These are phyloP conservation scores for Chlorella sp. DNA, from an alignment of 139 green algal genomes.

Conservation along the genomic window DNA sequence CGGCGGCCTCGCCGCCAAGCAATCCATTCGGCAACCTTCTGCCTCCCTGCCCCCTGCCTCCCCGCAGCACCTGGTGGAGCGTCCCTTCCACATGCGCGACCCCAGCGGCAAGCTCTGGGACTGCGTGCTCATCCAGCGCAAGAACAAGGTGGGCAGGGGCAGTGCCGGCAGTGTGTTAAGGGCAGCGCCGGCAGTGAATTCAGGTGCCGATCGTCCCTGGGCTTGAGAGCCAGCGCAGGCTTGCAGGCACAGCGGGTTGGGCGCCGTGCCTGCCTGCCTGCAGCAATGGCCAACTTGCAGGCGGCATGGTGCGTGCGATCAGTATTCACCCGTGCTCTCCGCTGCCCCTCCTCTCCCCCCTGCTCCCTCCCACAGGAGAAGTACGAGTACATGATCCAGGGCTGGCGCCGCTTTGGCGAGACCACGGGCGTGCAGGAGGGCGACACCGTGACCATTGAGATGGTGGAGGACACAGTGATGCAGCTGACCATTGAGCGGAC, in stretches of 20 bases:
- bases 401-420: conserved; percentile 40
- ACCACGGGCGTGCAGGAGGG: conserved; percentile 29
- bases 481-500: conserved; percentile 26
- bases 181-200: too few relatives aligned
- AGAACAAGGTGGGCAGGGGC: conserved; percentile 47
- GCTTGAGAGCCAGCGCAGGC: too few relatives aligned
- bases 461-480: conserved; percentile 26
- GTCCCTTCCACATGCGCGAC: conserved; percentile 44
- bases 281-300: too few relatives aligned
- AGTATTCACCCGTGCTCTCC: too few relatives aligned
- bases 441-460: conserved; percentile 41
- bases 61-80: conserved; percentile 44
- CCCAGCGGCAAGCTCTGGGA: conserved; percentile 27
- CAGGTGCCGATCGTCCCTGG: too few relatives aligned
- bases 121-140: conserved; percentile 45
- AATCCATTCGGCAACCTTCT: not conserved
- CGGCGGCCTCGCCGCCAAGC: too few relatives aligned
- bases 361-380: conserved; percentile 34
- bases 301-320: too few relatives aligned
- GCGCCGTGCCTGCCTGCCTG: too few relatives aligned
- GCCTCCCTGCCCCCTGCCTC: not conserved
- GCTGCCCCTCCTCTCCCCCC: not conserved
- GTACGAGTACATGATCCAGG: conserved; percentile 59
- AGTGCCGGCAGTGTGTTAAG: too few relatives aligned
- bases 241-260: too few relatives aligned